phyloP scores from a whole-genome alignment of 176 grass and related monocot genomes.

The Oryza punctata region DNA sequence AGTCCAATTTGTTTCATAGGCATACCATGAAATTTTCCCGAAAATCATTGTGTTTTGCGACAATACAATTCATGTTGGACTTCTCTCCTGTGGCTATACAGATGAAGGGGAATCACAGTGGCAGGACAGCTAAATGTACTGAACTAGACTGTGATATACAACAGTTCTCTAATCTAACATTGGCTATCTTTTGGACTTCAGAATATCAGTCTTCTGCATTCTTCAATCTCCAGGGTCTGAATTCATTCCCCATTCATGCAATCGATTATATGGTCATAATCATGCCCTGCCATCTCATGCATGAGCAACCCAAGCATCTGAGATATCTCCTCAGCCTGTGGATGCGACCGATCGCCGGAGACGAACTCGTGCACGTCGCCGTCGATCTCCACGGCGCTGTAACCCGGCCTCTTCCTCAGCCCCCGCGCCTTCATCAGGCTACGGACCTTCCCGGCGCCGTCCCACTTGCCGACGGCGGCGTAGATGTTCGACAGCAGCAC shows the following conservation, averaged over 20 bases:
- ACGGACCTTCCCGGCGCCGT: slow-evolving; percentile 49
- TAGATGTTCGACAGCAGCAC: slow-evolving; percentile 81
- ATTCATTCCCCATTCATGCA: slow-evolving; percentile 14
- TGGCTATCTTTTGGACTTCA: not conserved
- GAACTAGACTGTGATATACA: slow-evolving; percentile 9
- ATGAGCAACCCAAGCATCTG: slow-evolving; percentile 53
- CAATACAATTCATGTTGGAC: not conserved
- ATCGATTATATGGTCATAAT: not conserved
- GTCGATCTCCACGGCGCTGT: slow-evolving; percentile 59
- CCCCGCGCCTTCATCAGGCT: slow-evolving; percentile 55
- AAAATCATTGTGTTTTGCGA: not conserved
- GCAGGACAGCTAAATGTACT: not conserved
- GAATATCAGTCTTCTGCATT: not conserved
- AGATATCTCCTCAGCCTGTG: slow-evolving; percentile 34
- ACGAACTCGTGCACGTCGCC: slow-evolving; percentile 64
- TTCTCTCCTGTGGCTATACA: not conserved
- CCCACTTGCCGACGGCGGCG: slow-evolving; percentile 54
- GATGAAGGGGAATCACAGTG: not conserved
- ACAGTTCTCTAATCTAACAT: not conserved
- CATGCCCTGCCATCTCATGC: slow-evolving; percentile 39
- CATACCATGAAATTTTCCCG: not conserved
- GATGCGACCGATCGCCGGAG: slow-evolving; percentile 51
- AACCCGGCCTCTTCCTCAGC: slow-evolving; percentile 60
- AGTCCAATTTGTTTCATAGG: not conserved
- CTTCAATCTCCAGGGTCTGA: not conserved